Conservation (phyloP, 1,284 basidiomycete species). For the Trametes polyzona region DNA sequence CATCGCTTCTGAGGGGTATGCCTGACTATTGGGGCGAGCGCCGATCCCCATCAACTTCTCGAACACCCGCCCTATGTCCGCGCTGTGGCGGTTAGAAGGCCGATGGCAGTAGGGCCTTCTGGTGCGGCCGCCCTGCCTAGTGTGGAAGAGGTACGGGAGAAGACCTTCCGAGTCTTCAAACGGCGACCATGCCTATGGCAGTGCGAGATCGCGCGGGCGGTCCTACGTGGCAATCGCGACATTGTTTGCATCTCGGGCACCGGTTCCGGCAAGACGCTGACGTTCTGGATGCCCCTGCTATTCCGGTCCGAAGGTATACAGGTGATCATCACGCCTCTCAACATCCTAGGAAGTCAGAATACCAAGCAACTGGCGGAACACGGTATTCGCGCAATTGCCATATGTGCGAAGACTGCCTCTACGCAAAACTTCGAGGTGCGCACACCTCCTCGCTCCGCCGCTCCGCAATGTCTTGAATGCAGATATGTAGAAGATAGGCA, state of each 20-base stretch:
- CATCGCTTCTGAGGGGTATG: too few species aligned
- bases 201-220: slow-evolving; percentile 11
- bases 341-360: slow-evolving; percentile 33
- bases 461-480: too few species aligned
- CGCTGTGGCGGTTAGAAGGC: background rate
- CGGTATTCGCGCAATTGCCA: slow-evolving; percentile 26
- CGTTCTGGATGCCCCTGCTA: slow-evolving; percentile 37
- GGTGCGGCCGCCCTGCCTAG: background rate
- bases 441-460: background rate
- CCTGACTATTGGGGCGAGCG: background rate
- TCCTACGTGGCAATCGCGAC: slow-evolving; percentile 19
- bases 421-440: slow-evolving; percentile 24
- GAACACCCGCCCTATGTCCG: background rate
- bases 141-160: background rate
- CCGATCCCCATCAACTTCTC: background rate
- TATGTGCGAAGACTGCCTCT: slow-evolving; percentile 27
- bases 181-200: slow-evolving; percentile 28
- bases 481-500: slow-evolving; percentile 33
- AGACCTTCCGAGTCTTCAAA: slow-evolving; percentile 2
- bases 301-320: slow-evolving; percentile 31
- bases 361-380: slow-evolving; percentile 12
- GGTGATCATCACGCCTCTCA: slow-evolving; percentile 34
- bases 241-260: slow-evolving; percentile 31
- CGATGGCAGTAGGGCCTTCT: background rate
- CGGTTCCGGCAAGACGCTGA: slow-evolving; percentile 35